Evolutionary conservation across 169 alveolate species (phyloP).

Genomic region (Perkinsus olseni): DNA sequence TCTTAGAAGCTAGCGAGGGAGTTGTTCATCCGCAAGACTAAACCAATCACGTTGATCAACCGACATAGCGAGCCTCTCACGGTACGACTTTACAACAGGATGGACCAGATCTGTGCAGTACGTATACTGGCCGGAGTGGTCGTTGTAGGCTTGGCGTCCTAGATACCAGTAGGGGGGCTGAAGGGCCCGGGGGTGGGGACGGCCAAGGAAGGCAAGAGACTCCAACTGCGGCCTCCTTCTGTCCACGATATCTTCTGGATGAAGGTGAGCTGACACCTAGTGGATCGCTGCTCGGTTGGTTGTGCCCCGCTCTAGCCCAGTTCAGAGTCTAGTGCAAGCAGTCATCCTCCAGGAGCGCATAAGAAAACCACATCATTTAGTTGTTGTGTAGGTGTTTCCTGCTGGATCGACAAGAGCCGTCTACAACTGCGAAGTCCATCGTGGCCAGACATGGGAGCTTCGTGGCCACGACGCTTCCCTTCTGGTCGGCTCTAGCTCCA

Average conservation of each 20-base stretch:
- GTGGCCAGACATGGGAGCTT: background rate
- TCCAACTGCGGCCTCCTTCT: background rate
- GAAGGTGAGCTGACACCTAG: background rate
- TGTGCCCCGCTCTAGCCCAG: background rate
- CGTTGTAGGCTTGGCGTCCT: background rate
- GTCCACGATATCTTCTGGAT: background rate
- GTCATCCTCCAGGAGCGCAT: no score
- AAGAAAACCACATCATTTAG: no score
- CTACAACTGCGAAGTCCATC: background rate
- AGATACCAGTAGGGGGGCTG: background rate
- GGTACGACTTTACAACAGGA: background rate
- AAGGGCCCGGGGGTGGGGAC: background rate
- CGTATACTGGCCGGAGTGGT: no score
- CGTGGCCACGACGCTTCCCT: background rate
- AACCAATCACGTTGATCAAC: background rate
- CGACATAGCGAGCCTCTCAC: background rate
- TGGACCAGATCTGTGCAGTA: background rate
- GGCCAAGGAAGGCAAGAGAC: background rate
- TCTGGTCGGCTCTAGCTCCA: background rate
- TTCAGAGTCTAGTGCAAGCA: no score
- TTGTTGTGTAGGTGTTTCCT: background rate
- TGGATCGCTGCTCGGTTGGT: background rate
- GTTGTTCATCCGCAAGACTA: background rate
- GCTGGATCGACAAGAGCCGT: background rate
- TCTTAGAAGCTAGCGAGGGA: background rate